Evolutionary conservation across 2,329 filamentous ascomycete species (phyloP).

Genomic region (Graphilbum fragrans): DNA sequence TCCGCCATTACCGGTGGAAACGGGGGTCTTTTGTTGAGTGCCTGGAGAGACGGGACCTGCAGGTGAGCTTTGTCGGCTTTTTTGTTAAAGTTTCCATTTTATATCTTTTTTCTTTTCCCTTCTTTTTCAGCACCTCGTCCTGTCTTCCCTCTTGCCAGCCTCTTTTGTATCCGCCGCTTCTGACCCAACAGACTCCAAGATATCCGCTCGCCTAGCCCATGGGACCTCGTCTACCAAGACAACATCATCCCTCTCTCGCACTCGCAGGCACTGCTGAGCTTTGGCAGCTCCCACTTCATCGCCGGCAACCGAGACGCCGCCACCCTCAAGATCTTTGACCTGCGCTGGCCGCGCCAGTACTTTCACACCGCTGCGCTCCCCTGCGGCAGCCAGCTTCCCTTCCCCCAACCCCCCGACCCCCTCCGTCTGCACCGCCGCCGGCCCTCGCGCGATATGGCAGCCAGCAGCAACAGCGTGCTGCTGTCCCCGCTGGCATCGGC

Average conservation of each 20-base stretch:
- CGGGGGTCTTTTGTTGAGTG: constrained; percentile 29
- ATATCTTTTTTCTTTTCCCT: background rate
- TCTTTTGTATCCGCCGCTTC: background rate
- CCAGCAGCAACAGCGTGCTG: background rate
- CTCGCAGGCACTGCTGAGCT: constrained; percentile 34
- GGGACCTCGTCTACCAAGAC: constrained; percentile 39
- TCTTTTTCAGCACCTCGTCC: background rate
- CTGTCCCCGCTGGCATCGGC: background rate
- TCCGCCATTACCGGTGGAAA: constrained; percentile 17
- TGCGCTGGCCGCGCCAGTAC: constrained; percentile 35
- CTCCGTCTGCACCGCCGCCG: background rate
- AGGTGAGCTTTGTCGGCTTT: constrained; percentile 13
- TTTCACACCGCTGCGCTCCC: constrained; percentile 34
- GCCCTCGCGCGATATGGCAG: background rate
- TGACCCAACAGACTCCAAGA: constrained; percentile 29
- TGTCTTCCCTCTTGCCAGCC: background rate
- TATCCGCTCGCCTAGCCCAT: constrained; percentile 31
- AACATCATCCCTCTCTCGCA: constrained; percentile 31
- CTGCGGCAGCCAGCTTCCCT: constrained; percentile 26
- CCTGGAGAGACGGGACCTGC: constrained; percentile 41
- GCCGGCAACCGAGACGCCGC: constrained; percentile 31
- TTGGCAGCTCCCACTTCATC: constrained; percentile 38
- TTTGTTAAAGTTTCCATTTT: background rate
- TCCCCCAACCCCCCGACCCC: constrained; percentile 15
- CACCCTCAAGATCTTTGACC: constrained; percentile 40